Conservation (phyloP, 108 stramenopile genomes). For the Halocafeteria seosinensis region DNA sequence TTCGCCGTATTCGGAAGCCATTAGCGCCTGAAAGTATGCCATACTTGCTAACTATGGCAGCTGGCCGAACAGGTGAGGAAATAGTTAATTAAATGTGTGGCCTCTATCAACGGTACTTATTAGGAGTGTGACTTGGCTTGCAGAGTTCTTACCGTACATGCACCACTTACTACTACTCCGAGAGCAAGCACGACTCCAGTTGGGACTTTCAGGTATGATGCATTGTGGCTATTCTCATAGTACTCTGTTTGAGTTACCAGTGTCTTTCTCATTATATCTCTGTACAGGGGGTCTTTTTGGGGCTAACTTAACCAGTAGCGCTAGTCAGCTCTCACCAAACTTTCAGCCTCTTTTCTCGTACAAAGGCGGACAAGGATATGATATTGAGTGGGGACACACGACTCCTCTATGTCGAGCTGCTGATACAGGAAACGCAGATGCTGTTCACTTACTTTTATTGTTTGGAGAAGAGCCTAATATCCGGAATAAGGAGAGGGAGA, state of each 20-base stretch:
- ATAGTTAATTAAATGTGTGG: not conserved
- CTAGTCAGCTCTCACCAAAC: not conserved
- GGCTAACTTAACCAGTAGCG: not conserved
- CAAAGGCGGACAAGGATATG: not conserved
- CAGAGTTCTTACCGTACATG: conserved; percentile 1
- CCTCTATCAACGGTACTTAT: not conserved
- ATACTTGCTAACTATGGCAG: not conserved
- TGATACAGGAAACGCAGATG: not conserved
- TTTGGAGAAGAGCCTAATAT: not conserved
- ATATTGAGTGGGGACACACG: not conserved
- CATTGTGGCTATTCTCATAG: too few relatives aligned
- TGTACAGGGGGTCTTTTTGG: not conserved
- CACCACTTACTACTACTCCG: not conserved
- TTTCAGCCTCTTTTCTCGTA: not conserved
- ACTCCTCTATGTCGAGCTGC: not conserved
- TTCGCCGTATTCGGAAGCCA: not conserved
- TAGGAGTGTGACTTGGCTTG: not conserved
- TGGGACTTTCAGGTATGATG: not conserved
- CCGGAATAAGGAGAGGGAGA: not conserved
- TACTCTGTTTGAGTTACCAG: not conserved
- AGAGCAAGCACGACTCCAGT: not conserved
- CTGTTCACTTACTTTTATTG: not conserved
- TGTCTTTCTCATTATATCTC: not conserved
- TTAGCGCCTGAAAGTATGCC: not conserved
- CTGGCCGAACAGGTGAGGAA: not conserved